Conservation (phyloP, 208 protist species). For the Acanthamoeba polyphaga region DNA sequence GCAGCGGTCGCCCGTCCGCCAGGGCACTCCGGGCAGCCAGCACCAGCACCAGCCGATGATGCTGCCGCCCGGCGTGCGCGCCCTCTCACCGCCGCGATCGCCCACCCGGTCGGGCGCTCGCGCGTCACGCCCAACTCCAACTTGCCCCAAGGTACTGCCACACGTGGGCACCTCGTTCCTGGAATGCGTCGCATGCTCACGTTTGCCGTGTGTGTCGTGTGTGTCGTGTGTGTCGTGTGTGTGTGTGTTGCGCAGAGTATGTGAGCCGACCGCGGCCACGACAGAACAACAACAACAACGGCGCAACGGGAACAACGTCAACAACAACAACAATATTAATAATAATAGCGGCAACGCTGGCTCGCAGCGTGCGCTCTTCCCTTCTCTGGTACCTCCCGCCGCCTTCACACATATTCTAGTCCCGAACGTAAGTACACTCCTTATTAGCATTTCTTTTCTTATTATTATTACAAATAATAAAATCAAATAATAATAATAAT, state of each 20-base stretch:
- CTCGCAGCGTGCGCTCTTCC: constrained; percentile 23
- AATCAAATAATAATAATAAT: neutral
- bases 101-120: neutral
- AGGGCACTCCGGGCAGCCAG: neutral
- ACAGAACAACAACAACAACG: neutral
- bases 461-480: neutral
- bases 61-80: neutral
- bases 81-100: constrained; percentile 32
- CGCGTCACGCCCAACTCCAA: neutral
- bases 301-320: neutral
- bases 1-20: neutral
- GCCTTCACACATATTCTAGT: no score
- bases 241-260: neutral
- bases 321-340: neutral
- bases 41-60: neutral
- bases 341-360: neutral
- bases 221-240: neutral
- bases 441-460: neutral
- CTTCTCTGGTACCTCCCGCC: neutral
- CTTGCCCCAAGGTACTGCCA: neutral
- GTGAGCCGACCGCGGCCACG: neutral
- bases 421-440: neutral
- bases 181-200: neutral
- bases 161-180: neutral
- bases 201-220: neutral